Conservation (phyloP, 164 flowering plant species). For the Cinnamomum chago region DNA sequence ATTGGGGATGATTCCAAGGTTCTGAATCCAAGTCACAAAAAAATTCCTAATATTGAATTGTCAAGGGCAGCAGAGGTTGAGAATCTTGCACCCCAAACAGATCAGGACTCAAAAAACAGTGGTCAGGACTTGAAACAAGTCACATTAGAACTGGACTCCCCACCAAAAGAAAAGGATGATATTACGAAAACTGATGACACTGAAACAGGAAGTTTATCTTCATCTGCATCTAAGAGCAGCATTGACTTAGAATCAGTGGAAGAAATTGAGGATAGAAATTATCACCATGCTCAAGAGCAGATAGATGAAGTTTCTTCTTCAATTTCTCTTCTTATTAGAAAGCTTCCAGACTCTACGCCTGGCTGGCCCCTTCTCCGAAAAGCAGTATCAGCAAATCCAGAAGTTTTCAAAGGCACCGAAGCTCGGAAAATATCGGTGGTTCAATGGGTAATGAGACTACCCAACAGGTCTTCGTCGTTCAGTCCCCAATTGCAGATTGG, state of each 20-base stretch:
- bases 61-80: slow-evolving; percentile 1
- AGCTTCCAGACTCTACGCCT: slow-evolving; percentile 27
- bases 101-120: neutral
- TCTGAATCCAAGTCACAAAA: slow-evolving; percentile 2
- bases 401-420: slow-evolving; percentile 11
- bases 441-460: slow-evolving; percentile 55
- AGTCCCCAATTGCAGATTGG: slow-evolving; percentile 9
- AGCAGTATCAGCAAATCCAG: slow-evolving; percentile 20
- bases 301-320: slow-evolving; percentile 20
- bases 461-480: slow-evolving; percentile 29
- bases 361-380: slow-evolving; percentile 76
- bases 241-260: neutral
- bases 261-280: slow-evolving; percentile 2
- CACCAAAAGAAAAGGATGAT: neutral
- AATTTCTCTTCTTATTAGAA: slow-evolving; percentile 23
- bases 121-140: slow-evolving; percentile 5
- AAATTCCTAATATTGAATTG: slow-evolving; percentile 5
- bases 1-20: neutral
- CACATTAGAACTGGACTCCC: neutral
- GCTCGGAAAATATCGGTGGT: slow-evolving; percentile 52
- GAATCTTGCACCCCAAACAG: slow-evolving; percentile 5
- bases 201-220: slow-evolving; percentile 6
- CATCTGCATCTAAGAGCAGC: neutral
- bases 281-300: slow-evolving; percentile 9
- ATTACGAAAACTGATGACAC: neutral